Conservation (phyloP, 495 filamentous ascomycete genomes). For the Cercophora newfieldiana region DNA sequence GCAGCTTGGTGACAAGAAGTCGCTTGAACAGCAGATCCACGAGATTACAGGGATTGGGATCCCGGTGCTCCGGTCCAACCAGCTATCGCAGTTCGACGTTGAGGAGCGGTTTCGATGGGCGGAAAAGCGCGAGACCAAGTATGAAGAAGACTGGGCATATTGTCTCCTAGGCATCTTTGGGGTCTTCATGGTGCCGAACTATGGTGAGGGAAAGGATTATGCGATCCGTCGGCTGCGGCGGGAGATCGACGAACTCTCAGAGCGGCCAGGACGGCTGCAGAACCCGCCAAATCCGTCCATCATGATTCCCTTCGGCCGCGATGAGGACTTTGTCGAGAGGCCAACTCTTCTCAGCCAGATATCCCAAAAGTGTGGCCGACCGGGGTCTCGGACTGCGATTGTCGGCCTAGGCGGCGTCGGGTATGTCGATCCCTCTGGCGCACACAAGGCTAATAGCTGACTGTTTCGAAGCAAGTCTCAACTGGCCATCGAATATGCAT, state of each 20-base stretch:
- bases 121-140: conserved; percentile 19
- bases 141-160: conserved; percentile 27
- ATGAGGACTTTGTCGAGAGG: conserved; percentile 8
- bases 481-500: conserved; percentile 8
- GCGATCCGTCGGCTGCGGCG: background rate
- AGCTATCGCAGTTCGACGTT: conserved; percentile 14
- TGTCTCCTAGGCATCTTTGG: conserved; percentile 27
- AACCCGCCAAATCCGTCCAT: conserved; percentile 4
- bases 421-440: background rate
- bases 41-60: conserved; percentile 23
- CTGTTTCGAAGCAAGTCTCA: conserved; percentile 8
- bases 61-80: background rate
- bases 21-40: conserved; percentile 8
- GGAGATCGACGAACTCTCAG: conserved; percentile 6
- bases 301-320: conserved; percentile 4
- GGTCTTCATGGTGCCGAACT: background rate
- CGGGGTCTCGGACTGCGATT: conserved; percentile 7
- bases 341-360: conserved; percentile 1
- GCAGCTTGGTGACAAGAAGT: conserved; percentile 28
- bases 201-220: conserved; percentile 11
- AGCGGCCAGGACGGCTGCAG: background rate
- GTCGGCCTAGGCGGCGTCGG: conserved; percentile 8
- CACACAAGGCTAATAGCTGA: background rate
- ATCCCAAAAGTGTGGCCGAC: background rate
- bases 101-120: conserved; percentile 29